Percentiles rank a stretch among this genome's conserved stretches.
phyloP scores from a whole-genome alignment of 2,329 filamentous ascomycete genomes.

The Teratosphaeria viscida region DNA sequence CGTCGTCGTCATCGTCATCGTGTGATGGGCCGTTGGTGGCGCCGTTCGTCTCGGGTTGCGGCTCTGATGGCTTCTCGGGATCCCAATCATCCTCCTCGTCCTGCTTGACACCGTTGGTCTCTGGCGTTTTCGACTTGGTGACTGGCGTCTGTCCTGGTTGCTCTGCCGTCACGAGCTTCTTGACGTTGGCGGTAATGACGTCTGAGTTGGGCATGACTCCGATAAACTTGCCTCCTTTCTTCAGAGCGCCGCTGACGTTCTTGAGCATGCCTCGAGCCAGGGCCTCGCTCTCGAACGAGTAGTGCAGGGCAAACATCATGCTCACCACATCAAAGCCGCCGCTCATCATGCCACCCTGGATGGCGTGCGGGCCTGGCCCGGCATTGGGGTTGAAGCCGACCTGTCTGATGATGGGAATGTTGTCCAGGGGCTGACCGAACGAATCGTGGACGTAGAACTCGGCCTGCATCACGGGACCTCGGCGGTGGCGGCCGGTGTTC shows the following conservation, averaged over 20 bases:
- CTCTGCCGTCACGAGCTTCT: constrained; percentile 56
- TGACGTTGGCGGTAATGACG: constrained; percentile 70
- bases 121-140: constrained; percentile 5
- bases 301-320: constrained; percentile 99
- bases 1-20: constrained; percentile 17
- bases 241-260: constrained; percentile 81
- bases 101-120: constrained; percentile 3
- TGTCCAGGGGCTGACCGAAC: constrained; percentile 72
- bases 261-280: constrained; percentile 86
- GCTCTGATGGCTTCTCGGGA: constrained; percentile 36
- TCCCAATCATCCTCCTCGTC: constrained; percentile 27
- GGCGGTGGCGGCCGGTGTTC: constrained; percentile 32
- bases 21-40: not conserved
- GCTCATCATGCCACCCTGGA: constrained; percentile 58
- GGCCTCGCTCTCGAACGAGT: constrained; percentile 86
- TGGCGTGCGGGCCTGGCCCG: constrained; percentile 45
- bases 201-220: constrained; percentile 97
- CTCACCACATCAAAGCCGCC: constrained; percentile 87
- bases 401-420: constrained; percentile 69
- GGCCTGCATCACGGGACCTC: constrained; percentile 50
- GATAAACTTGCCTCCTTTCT: constrained; percentile 89
- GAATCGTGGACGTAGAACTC: constrained; percentile 89
- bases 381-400: constrained; percentile 76
- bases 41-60: constrained; percentile 5
- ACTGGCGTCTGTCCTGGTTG: constrained; percentile 29